Percentiles rank a stretch among this genome's conserved stretches.
These are phyloP conservation scores for Dendrocalamus latiflorus DNA, from an alignment of 202 grass and related monocot genomes.

Conservation along the genomic window DNA sequence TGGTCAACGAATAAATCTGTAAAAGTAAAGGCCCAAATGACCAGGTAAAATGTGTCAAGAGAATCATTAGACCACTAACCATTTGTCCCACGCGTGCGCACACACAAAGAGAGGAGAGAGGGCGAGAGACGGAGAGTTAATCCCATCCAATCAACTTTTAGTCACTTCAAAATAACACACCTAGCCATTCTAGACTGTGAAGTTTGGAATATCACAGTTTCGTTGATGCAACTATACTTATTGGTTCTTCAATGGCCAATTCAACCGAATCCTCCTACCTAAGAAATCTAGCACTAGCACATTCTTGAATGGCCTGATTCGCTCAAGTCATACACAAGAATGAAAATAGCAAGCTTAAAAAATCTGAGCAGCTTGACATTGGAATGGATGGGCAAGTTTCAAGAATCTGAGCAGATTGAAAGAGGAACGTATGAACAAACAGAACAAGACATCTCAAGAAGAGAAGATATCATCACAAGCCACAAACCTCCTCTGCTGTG, in stretches of 20 bases:
- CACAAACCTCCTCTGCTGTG: background rate
- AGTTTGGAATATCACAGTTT: background rate
- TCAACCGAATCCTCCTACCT: background rate
- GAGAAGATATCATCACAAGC: background rate
- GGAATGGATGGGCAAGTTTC: background rate
- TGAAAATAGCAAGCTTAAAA: background rate
- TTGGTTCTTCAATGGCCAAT: background rate
- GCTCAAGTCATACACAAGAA: background rate
- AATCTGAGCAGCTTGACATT: background rate
- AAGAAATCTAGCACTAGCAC: background rate
- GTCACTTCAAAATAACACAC: background rate
- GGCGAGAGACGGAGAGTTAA: background rate
- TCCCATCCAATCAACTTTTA: background rate
- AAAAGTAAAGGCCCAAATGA: background rate
- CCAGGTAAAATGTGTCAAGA: background rate
- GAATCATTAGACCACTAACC: background rate
- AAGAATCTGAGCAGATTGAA: background rate
- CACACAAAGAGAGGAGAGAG: background rate
- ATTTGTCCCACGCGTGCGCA: background rate
- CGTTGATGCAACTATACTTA: background rate
- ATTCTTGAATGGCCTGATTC: background rate
- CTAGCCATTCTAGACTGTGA: background rate
- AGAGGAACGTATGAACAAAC: background rate
- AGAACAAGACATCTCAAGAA: background rate
- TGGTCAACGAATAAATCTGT: background rate